Base-by-base conservation (phyloP, 2,329 filamentous ascomycete genomes). In the Pezicula rhizophila region DNA sequence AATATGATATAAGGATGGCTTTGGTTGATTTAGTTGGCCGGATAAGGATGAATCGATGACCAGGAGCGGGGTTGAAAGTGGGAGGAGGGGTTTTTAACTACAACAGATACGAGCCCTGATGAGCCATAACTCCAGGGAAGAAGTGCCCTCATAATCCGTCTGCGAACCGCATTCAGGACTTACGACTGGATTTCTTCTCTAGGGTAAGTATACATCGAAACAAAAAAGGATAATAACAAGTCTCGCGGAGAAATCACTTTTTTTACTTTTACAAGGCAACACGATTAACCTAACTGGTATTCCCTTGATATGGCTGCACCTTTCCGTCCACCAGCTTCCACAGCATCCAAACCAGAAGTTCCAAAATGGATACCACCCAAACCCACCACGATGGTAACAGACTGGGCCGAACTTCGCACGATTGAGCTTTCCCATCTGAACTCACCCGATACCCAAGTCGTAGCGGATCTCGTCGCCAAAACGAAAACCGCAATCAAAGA, bases 371-470 rank as follows among this genome's bases (percentile, higher is more conserved):
- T 63, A 33, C 69, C 71, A n/a, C 74, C 74, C 5, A 66, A 68
- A 15, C 57, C 68, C 15, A 77, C 74, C 2, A 60, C 71, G 46
- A 60, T 73, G 55, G 68, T 69, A 43, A 64, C 73, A 23, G 64
- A 70, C 47, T 73, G 69, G 59, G 69, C 70, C 3, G 53, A 68
- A 23, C 64, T 73, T n/a, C 64, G 63, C 28, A 69, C 69, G 2
- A 69, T 73, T 47, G 68, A 73, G 37, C 61, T 73, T 6, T 70
- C 70, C 41, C 52, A 74, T 53, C 59, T 76, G 5, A 68, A 71
- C 54, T 71, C 68, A 0, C 59, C 67, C 1, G 68, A 72, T 46
- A 65, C 68, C 7, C 59, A 64, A 2, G 68, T 74, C 0, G 70
- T 75, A 2, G 65, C 70, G 14, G 52, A 64, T 2, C 66, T 77